Evolutionary conservation across 148 eudicot genomes (phyloP).

Genomic region (Suaeda aralocaspica): DNA sequence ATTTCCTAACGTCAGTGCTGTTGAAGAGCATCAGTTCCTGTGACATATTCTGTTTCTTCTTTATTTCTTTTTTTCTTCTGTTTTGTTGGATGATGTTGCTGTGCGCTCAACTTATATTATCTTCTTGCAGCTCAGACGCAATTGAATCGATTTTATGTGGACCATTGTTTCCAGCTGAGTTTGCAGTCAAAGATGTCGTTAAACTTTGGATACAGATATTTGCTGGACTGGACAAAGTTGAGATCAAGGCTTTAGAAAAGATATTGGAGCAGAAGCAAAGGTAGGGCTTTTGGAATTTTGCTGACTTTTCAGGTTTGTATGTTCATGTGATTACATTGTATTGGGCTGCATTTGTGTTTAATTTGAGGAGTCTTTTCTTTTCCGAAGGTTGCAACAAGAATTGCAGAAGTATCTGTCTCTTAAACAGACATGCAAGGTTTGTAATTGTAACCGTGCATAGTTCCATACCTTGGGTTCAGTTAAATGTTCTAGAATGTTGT

Average conservation of each 20-base stretch:
- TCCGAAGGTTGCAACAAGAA: conserved; percentile 88
- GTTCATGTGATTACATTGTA: not conserved
- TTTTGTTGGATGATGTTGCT: not conserved
- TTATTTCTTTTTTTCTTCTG: not conserved
- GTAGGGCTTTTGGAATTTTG: conserved; percentile 29
- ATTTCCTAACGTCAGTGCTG: too few relatives aligned
- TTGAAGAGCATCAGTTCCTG: not conserved
- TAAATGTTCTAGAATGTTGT: not conserved
- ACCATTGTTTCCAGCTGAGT: conserved; percentile 68
- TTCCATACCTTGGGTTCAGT: not conserved
- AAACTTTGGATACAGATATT: conserved; percentile 62
- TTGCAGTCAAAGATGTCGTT: conserved; percentile 64
- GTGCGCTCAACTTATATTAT: conserved; percentile 22
- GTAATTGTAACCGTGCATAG: conserved; percentile 1
- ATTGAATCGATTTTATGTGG: conserved; percentile 60
- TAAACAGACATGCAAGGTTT: conserved; percentile 76
- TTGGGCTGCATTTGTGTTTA: conserved; percentile 27
- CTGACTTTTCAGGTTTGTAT: not conserved
- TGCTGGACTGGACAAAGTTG: conserved; percentile 77
- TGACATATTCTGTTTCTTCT: not conserved
- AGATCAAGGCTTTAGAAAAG: conserved; percentile 90
- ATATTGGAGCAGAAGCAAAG: conserved; percentile 96
- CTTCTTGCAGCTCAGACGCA: conserved; percentile 73
- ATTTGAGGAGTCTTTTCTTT: conserved; percentile 26
- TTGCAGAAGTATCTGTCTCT: conserved; percentile 88